Conservation (phyloP, 73 alveolate species). For the Uronychia setigera region DNA sequence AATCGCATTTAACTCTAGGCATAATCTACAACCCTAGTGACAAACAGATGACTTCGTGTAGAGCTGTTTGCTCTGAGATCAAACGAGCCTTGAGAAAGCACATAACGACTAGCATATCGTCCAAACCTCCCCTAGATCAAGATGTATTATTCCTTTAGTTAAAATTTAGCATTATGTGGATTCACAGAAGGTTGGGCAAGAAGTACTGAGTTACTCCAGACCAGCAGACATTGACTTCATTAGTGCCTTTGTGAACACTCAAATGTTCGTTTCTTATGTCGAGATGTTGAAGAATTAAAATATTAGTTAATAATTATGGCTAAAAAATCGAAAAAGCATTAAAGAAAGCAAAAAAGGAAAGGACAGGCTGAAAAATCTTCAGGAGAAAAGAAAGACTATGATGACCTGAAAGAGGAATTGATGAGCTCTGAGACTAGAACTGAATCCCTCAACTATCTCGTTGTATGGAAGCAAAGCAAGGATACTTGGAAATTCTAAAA, state of each 20-base stretch:
- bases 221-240: slow-evolving; percentile 32
- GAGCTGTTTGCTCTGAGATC: not conserved
- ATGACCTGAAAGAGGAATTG: not conserved
- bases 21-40: not conserved
- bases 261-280: slow-evolving; percentile 60
- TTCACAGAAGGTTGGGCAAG: not conserved
- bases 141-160: not conserved
- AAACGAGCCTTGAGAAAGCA: not conserved
- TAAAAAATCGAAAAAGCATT: not conserved
- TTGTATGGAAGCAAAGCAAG: slow-evolving; percentile 18
- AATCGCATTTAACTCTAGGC: not conserved
- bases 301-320: not conserved
- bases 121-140: slow-evolving; percentile 6
- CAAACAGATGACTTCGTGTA: not conserved
- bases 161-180: not conserved
- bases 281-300: not conserved
- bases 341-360: too few relatives aligned
- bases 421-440: slow-evolving; percentile 1
- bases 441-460: slow-evolving; percentile 32
- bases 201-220: slow-evolving; percentile 2
- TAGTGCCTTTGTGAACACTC: slow-evolving; percentile 25
- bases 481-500: slow-evolving; percentile 43
- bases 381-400: not conserved
- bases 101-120: not conserved
- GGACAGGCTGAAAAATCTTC: too few relatives aligned